Evolutionary conservation across 179 eudicot genomes (phyloP).

Genomic region (Silene coronaria): DNA sequence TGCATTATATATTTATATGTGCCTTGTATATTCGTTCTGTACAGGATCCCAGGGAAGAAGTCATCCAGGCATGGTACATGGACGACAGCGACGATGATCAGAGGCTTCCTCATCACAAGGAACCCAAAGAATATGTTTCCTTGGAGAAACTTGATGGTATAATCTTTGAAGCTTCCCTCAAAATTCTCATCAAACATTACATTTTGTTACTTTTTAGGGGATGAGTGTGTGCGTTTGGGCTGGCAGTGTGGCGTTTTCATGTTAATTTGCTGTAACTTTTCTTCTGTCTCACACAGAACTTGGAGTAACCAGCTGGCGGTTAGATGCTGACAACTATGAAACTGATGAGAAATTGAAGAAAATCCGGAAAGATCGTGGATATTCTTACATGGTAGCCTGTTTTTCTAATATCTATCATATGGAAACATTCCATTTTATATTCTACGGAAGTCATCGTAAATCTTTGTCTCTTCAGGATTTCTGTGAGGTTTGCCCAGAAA

Average conservation of each 20-base stretch:
- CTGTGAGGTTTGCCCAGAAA: slow-evolving; percentile 90
- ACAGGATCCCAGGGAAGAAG: slow-evolving; percentile 46
- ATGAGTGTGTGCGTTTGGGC: neutral
- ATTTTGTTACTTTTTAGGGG: neutral
- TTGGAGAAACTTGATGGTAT: slow-evolving; percentile 68
- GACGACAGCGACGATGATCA: slow-evolving; percentile 87
- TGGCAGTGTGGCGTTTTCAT: neutral
- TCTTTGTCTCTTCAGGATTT: slow-evolving; percentile 43
- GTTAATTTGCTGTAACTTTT: neutral
- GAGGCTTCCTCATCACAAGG: slow-evolving; percentile 90
- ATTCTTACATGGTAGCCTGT: slow-evolving; percentile 69
- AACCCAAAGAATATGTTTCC: slow-evolving; percentile 78
- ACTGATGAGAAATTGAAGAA: slow-evolving; percentile 77
- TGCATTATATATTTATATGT: neutral
- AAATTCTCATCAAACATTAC: neutral
- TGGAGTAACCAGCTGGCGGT: slow-evolving; percentile 88
- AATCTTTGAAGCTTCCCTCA: neutral
- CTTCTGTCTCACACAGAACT: slow-evolving; percentile 46
- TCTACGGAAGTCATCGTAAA: neutral
- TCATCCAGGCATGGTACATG: slow-evolving; percentile 95
- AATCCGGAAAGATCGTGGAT: slow-evolving; percentile 83
- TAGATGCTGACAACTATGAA: slow-evolving; percentile 93
- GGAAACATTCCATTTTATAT: neutral
- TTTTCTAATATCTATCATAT: neutral
- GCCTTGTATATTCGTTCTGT: slow-evolving; percentile 2